Evolutionary conservation across 148 eudicot species (phyloP).

Genomic region (Drosera capensis): DNA sequence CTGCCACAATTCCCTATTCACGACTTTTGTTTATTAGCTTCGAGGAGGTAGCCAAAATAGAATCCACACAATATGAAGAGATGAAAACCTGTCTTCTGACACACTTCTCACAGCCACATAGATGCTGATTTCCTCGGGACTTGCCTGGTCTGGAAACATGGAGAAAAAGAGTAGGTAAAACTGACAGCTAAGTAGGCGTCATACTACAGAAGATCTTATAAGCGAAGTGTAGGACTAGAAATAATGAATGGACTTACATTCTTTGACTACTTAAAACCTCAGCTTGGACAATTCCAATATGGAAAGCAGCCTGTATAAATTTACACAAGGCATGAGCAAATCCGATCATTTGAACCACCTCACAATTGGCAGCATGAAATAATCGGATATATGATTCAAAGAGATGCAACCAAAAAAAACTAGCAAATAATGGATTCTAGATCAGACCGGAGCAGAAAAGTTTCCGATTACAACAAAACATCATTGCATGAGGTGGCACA

Average conservation of each 20-base stretch:
- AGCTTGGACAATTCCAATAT: slow-evolving; percentile 11
- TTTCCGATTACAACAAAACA: no score
- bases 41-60: neutral
- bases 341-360: neutral
- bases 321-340: neutral
- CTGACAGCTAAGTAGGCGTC: no score
- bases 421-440: no score
- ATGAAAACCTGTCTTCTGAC: slow-evolving; percentile 33
- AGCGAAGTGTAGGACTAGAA: neutral
- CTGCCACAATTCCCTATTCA: no score
- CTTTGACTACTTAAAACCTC: slow-evolving; percentile 12
- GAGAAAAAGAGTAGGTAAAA: slow-evolving; percentile 2
- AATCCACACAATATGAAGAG: slow-evolving; percentile 4
- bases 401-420: no score
- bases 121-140: slow-evolving; percentile 19
- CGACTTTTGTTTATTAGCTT: neutral
- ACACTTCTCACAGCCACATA: slow-evolving; percentile 59
- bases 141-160: slow-evolving; percentile 30
- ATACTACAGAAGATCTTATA: neutral
- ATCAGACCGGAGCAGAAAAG: no score
- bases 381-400: neutral
- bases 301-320: slow-evolving; percentile 15
- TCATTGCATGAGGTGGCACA: no score
- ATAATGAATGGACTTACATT: slow-evolving; percentile 15
- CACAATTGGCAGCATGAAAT: neutral